Evolutionary conservation across 495 filamentous ascomycete genomes (phyloP), one percentile per base, ranked within the genome.

Genomic region (Chlorociboria aeruginascens): DNA sequence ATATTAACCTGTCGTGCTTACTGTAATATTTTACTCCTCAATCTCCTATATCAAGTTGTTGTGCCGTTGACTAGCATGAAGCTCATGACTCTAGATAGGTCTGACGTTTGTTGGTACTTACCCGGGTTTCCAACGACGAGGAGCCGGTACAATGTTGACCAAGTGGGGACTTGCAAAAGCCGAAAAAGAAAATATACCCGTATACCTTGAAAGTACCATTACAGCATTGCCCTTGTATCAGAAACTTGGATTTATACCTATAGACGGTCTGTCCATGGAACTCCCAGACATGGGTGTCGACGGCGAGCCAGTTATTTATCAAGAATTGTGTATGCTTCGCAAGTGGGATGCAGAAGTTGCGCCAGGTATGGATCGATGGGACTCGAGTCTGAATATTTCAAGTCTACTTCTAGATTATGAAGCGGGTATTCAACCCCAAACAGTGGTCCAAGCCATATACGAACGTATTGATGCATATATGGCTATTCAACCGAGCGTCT

Each of bases 201-300:
- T 69, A 8, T 70, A 72, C 44, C 56, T 73, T 6, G 69, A 73
- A 37, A 67, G 63, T 13, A 64, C 69, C 29, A 54, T 60, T n/a
- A 32, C 61, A 1, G 69, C 69, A 0, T 60, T 63, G 4, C 44
- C 59, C 8, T 52, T 71, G 51, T 74, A 74, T 47, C 56, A 59
- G 30, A 60, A 53, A 44, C 45, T 66, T 2, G 69, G 71, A 33
- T 74, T 70, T 43, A 17, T 55, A 13, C 32, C 44, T 25, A 12
- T 48, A 12, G 52, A 51, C 33, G 45, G 53, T 25, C 20, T 55
- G 1, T 44, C 48, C 1, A 40, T 55, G 40, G 17, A 30, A 4
- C 13, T 55, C 8, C 53, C 53, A 2, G 44, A 34, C 4, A 40
- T 25, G 10, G 40, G n/a, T 2, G 12, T 12, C 0, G 16, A 17